These are phyloP conservation scores for Pseudognaphalium luteoalbum DNA, from an alignment of 129 eudicot species.

Conservation along the genomic window DNA sequence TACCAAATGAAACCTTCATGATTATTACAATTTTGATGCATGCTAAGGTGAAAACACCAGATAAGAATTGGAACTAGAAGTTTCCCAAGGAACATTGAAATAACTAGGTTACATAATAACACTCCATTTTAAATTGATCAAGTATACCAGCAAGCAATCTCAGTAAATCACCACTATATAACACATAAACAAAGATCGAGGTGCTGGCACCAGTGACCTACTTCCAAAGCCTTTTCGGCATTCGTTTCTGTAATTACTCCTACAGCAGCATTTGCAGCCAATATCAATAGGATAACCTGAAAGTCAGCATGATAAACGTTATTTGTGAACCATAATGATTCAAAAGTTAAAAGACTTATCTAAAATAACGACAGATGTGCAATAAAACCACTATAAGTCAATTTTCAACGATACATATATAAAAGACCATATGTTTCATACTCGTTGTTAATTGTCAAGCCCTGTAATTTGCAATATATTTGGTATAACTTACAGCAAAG, in stretches of 20 bases:
- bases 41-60: constrained; percentile 9
- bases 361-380: background rate
- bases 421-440: background rate
- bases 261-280: constrained; percentile 98
- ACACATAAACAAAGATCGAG: background rate
- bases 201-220: constrained; percentile 26
- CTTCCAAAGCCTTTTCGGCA: constrained; percentile 99
- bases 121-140: too few species aligned
- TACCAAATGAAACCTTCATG: constrained; percentile 6
- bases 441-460: background rate
- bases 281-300: constrained; percentile 92
- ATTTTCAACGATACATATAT: background rate
- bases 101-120: too few species aligned
- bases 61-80: background rate
- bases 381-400: background rate
- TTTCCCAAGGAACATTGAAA: constrained; percentile 6
- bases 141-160: background rate
- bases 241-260: constrained; percentile 99
- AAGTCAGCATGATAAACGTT: constrained; percentile 1
- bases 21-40: background rate
- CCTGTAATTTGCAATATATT: background rate
- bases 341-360: background rate
- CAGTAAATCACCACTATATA: background rate
- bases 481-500: background rate
- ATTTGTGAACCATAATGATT: background rate